These are phyloP conservation scores for Aphanomyces stellatus DNA, from an alignment of 352 stramenopile genomes.

Conservation along the genomic window DNA sequence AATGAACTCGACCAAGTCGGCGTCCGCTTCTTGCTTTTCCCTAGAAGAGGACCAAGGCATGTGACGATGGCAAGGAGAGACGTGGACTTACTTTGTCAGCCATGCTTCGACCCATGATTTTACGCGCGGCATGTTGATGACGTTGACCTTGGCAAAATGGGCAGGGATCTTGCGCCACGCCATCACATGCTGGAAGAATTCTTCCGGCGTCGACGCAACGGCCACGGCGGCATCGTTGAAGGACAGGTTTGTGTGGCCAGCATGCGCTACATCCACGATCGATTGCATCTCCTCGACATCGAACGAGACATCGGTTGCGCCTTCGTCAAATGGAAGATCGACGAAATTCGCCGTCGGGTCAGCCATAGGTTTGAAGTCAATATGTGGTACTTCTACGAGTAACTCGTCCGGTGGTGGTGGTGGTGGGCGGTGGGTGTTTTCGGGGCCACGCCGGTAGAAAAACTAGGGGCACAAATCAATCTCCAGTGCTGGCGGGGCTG, in stretches of 20 bases:
- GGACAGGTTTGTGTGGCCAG: neutral
- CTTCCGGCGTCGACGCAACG: slow-evolving; percentile 24
- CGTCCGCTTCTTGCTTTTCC: slow-evolving; percentile 21
- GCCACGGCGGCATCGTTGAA: slow-evolving; percentile 25
- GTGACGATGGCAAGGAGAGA: neutral
- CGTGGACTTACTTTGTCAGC: slow-evolving; percentile 3
- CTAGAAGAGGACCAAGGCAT: slow-evolving; percentile 15
- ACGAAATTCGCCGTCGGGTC: neutral
- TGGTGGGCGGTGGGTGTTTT: slow-evolving; percentile 4
- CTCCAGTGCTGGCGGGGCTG: no score
- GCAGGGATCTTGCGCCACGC: slow-evolving; percentile 42
- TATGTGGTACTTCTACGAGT: neutral
- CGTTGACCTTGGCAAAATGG: slow-evolving; percentile 29
- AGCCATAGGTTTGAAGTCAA: neutral
- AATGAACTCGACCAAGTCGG: slow-evolving; percentile 59
- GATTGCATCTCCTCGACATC: slow-evolving; percentile 3
- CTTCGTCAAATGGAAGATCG: neutral
- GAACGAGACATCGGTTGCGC: slow-evolving; percentile 11
- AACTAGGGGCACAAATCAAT: no score
- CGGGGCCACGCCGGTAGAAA: slow-evolving; percentile 23
- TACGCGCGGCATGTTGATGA: neutral
- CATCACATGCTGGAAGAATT: slow-evolving; percentile 38
- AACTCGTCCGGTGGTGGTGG: neutral
- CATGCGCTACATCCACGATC: neutral
- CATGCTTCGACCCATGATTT: slow-evolving; percentile 16